Evolutionary conservation across 805 yeast genomes (phyloP).

Genomic region (Ogataea nakhonphanomensis): DNA sequence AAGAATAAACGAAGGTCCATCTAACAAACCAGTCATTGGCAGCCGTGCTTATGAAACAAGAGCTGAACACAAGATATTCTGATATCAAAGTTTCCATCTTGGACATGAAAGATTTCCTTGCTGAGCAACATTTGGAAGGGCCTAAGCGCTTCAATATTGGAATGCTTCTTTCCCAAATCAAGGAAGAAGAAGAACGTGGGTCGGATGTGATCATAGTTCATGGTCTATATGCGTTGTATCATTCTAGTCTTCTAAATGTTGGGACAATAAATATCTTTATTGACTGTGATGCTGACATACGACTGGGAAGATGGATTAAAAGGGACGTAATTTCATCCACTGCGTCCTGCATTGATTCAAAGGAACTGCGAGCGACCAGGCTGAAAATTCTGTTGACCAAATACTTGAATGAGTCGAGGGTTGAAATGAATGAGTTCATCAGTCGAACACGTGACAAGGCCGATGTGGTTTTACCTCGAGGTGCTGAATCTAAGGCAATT

Average conservation of each 20-base stretch:
- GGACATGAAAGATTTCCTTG: constrained; percentile 23
- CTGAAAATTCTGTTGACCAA: constrained; percentile 25
- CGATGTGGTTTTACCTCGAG: constrained; percentile 71
- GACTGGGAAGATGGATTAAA: constrained; percentile 76
- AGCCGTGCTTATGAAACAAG: constrained; percentile 19
- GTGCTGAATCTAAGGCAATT: constrained; percentile 58
- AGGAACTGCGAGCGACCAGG: too few relatives aligned
- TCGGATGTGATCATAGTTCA: constrained; percentile 49
- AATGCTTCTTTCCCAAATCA: constrained; percentile 21
- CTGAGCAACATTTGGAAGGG: constrained; percentile 10
- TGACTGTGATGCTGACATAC: constrained; percentile 80
- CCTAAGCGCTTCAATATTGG: constrained; percentile 44
- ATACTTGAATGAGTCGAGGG: constrained; percentile 56
- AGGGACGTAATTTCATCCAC: constrained; percentile 24
- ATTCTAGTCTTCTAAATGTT: constrained; percentile 48
- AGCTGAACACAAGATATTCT: constrained; percentile 21
- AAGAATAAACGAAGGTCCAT: background rate
- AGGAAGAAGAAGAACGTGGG: constrained; percentile 7
- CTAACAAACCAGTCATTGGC: constrained; percentile 24
- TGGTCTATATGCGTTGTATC: constrained; percentile 79
- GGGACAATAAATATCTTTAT: constrained; percentile 70
- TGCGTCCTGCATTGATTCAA: too few relatives aligned
- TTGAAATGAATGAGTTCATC: constrained; percentile 65
- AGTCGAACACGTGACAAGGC: constrained; percentile 68
- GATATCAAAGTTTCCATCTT: constrained; percentile 19